Conservation (phyloP, 2,329 filamentous ascomycete genomes). For the Ophiostoma piceae region DNA sequence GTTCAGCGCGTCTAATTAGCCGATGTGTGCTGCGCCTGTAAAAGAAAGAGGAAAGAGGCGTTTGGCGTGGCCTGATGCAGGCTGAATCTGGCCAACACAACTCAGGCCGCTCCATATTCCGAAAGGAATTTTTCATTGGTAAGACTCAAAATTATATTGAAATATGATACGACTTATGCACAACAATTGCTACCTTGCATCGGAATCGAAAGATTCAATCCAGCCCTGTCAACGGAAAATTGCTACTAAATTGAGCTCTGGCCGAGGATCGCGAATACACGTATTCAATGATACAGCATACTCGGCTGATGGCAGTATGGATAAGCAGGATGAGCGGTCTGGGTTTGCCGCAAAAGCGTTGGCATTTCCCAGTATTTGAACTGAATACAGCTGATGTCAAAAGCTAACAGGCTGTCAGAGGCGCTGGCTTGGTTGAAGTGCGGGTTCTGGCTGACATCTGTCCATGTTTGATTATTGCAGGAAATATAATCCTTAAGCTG, state of each 20-base stretch:
- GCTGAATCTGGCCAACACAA: neutral
- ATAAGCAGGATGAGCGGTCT: neutral
- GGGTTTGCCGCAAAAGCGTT: neutral
- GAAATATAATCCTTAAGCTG: too few species aligned
- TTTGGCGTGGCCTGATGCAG: too few species aligned
- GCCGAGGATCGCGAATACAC: neutral
- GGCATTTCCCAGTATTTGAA: neutral
- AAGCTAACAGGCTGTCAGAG: neutral
- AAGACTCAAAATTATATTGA: neutral
- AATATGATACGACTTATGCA: too few species aligned
- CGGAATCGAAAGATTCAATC: too few species aligned
- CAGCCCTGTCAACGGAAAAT: neutral
- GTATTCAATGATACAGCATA: neutral
- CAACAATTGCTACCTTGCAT: too few species aligned
- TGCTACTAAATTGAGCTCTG: neutral
- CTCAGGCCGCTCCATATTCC: neutral
- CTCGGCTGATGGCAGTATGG: neutral
- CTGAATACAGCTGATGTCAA: neutral
- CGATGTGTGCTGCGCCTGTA: neutral
- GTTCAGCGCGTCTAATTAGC: conserved; percentile 8
- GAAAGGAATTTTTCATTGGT: neutral
- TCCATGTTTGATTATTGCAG: neutral
- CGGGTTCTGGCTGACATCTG: neutral
- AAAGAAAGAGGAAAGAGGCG: too few species aligned
- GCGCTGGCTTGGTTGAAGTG: neutral